Base-by-base conservation (phyloP, 257 asterid genomes). In the Forsythia suspensa region DNA sequence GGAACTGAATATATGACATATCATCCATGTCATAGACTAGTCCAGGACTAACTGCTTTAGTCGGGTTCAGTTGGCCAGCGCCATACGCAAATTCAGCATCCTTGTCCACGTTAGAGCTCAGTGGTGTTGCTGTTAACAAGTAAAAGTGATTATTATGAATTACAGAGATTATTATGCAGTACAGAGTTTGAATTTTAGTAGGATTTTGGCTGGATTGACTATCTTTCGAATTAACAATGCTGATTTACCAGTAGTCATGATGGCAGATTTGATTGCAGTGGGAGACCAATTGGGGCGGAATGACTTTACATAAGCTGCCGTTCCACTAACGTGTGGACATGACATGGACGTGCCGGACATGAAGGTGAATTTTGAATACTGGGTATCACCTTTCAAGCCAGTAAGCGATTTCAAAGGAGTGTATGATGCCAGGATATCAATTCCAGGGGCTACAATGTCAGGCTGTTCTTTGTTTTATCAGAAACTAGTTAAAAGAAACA, bases 311-410 rank as follows among this genome's bases (percentile, higher is more conserved):
- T 93, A 95, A 72, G 99, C 99, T 71, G 97, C 96, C 3, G 79
- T 85, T 15, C 98, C 98, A 21, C 87, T 88, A 21, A 89, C 90
- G 69, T 95, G 99, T n/a, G 99, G 99, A 79, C 99, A 93, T 0
- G 99, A 71, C 98, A 95, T 95, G 37, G 99, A 95, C 29, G 99
- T 95, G 48, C 99, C 99, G 0, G 99, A 95, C 96, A 95, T 93
- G 81, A 95, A 41, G 48, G 87, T 91, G 86, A 91, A 95, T 74
- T 90, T 87, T 12, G 98, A 88, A 75, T 69, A 86, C 39, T 81
- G 92, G 0, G 89, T 83, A 73, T 95, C 98, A 9, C 93, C 99
- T 83, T 86, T 80, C 76, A 88, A 72, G 69, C 97, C 97, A 0
- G 97, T 93, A 13, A 95, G 88, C 0, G 99, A 84, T 81, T 78